A percentile compares a stretch with the other conserved stretches of the same genome.
Evolutionary conservation across 139 green algal genomes (phyloP).

Genomic region (Gonium pectorale): DNA sequence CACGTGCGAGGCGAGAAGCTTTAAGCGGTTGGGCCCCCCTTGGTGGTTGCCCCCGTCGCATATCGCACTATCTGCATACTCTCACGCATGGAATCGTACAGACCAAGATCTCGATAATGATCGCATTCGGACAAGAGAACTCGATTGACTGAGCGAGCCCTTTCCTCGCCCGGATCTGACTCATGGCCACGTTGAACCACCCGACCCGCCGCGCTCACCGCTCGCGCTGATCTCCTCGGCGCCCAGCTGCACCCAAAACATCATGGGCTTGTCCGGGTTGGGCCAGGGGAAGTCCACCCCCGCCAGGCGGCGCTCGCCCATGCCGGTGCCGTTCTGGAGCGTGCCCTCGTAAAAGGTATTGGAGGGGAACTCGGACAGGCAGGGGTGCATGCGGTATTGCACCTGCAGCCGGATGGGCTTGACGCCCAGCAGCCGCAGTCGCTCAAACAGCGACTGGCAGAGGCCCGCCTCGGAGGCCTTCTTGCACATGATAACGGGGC

Average conservation of each 20-base stretch:
- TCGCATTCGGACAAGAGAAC: no score
- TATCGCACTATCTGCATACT: no score
- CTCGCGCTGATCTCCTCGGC: slow-evolving; percentile 74
- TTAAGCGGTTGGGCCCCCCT: no score
- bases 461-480: slow-evolving; percentile 90
- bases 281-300: slow-evolving; percentile 72
- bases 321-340: slow-evolving; percentile 87
- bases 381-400: slow-evolving; percentile 99
- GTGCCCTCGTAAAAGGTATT: slow-evolving; percentile 98
- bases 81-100: no score
- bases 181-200: no score
- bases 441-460: slow-evolving; percentile 94
- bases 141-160: no score
- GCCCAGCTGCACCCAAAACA: slow-evolving; percentile 96
- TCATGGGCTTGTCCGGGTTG: slow-evolving; percentile 87
- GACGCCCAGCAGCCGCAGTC: slow-evolving; percentile 92
- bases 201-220: slow-evolving; percentile 29
- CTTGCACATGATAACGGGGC: slow-evolving; percentile 95
- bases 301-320: slow-evolving; percentile 51
- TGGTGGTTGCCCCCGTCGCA: no score
- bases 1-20: no score
- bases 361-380: slow-evolving; percentile 94
- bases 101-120: no score
- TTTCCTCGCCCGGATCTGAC: no score
- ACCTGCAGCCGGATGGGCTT: slow-evolving; percentile 94